Evolutionary conservation across 306 rosid genomes (phyloP), one percentile per base, ranked within the genome.

Genomic region (Trifolium subterraneum): DNA sequence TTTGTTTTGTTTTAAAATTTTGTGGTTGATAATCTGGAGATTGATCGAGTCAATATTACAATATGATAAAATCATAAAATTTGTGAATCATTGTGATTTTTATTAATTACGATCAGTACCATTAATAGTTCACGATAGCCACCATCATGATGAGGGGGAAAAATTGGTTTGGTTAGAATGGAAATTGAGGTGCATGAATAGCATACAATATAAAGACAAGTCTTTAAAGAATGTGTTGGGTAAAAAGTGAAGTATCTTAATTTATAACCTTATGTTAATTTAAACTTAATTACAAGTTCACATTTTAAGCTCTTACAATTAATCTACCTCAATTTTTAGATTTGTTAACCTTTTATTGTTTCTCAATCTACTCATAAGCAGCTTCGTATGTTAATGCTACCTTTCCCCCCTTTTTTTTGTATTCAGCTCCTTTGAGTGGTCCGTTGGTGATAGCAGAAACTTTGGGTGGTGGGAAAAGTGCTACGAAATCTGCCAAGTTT

Each of bases 391-490:
- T 25, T 56, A 55, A 33, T 61, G 50, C 10, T 44, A 31, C 38
- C 9, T 38, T 45, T 18, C 38, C 52, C 72, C 33, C 38, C 11
- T 64, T 35, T 71, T 41, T 76, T 71, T 16, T 71, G 29, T 29
- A 68, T 64, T 70, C 91, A 95, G 99, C 99, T 77, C 96, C 99
- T 64, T 81, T 95, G 87, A 92, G 97, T 73, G 98, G 99, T 70
- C 99, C 99, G 0, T 35, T 92, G 84, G 97, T 90, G 80, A 88
- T 92, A 60, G 97, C 97, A 2, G 99, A 95, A 80, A 61, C 90
- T 76, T 78, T 89, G 79, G 91, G 96, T 13, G 90, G 85, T 77
- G 84, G 83, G 72, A 95, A 80, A 81, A 81, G 50, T 59, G 59
- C 86, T 35, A 29, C 85, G 8, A 95, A 87, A 88, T 83, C 84